Base-by-base conservation (phyloP, 257 asterid genomes). In the Petunia axillaris region DNA sequence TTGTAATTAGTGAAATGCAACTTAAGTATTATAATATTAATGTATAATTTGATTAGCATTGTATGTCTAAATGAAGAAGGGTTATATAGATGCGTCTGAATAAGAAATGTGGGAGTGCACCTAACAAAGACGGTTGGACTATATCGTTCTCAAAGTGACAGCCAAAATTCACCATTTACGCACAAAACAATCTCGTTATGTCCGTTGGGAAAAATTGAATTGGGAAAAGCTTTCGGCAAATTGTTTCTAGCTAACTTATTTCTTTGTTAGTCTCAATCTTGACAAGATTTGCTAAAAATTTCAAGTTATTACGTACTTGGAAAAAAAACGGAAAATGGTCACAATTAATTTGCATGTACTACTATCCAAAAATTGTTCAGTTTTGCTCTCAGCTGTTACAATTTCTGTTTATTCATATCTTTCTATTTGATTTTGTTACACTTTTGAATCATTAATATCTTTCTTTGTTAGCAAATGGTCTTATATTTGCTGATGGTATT, bases 101-200 rank as follows among this genome's bases (percentile, higher is more conserved):
- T 81, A 85, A 84, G 85, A 83, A 90, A 86, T 90, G 88, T 82
- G 11, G 9, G 85, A 81, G 91, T 87, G 89, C 90, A 85, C 91
- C 90, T 77, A 77, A 90, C 89, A 79, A 25, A 55, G 40, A 55
- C 15, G 82, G 82, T 67, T 50, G 64, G 68, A 83, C 87, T 85
- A 80, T 87, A 80, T 87, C 89, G 57, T 82, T 89, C 90, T 86
- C 85, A 81, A 85, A 79, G 58, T 81, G 93, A 85, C 90, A 84
- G 84, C 89, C 86, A 82, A 82, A 67, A 83, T 86, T 81, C 87
- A 81, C 82, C 85, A 83, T 76, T 66, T 83, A 84, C 84, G 73
- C 78, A 63, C 57, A n/a, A 77, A 35, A 71, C 44, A 70, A 48
- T 10, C 43, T 46, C 55, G 41, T 70, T 70, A 70, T 25, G 43